Conservation (phyloP, 495 filamentous ascomycete species). For the Xylaria telfairii region DNA sequence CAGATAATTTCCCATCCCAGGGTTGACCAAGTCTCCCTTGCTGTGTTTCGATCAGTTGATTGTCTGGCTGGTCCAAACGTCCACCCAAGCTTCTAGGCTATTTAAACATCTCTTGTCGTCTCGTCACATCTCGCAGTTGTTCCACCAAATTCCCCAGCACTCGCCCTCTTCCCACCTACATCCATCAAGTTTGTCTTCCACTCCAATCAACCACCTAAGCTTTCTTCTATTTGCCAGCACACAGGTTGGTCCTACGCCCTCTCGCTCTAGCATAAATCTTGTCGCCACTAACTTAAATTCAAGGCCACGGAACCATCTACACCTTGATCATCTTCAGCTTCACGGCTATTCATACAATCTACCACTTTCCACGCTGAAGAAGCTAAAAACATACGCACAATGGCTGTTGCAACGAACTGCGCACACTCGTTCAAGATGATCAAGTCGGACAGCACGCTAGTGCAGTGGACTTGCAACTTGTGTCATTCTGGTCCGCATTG, state of each 20-base stretch:
- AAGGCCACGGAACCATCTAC: not conserved
- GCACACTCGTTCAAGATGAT: constrained; percentile 76
- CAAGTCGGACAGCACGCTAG: constrained; percentile 75
- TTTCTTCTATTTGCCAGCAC: not conserved
- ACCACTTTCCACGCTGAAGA: constrained; percentile 14
- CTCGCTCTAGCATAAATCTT: not conserved
- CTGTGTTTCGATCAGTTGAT: not conserved
- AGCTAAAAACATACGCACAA: constrained; percentile 39
- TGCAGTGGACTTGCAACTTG: constrained; percentile 79
- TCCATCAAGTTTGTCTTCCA: not conserved
- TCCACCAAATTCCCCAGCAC: not conserved
- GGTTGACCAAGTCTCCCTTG: not conserved
- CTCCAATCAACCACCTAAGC: not conserved
- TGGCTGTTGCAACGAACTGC: constrained; percentile 70
- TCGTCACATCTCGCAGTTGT: constrained; percentile 9
- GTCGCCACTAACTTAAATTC: not conserved
- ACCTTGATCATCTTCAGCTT: constrained; percentile 13
- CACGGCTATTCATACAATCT: constrained; percentile 9
- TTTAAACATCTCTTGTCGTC: constrained; percentile 11
- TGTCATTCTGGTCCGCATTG: constrained; percentile 81
- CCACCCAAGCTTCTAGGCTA: not conserved
- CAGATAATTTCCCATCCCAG: constrained; percentile 24
- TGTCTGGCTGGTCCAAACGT: constrained; percentile 7
- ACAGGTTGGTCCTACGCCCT: not conserved
- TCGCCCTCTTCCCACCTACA: not conserved